Base-by-base conservation (phyloP, 225 moss, liverwort and hornwort genomes). In the Rhytidiadelphus loreus region DNA sequence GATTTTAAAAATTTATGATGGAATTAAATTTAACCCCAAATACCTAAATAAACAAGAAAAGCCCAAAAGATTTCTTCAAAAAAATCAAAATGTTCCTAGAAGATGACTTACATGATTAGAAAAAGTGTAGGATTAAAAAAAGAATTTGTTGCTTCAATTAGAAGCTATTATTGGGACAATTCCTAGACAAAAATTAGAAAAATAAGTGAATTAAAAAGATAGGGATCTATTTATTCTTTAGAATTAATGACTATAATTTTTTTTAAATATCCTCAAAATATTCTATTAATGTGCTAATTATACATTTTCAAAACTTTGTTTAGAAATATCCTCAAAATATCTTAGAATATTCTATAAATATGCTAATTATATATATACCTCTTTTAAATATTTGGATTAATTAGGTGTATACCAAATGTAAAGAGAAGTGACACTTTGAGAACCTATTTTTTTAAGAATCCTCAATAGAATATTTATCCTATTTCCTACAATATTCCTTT, bases 381-480 rank as follows among this genome's bases (percentile, higher is more conserved):
- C 12, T 69, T 39, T 24, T 4, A 24, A 70, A 25, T n/a, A n/a
- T 24, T 8, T 26, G 8, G 5, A 70, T 43, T 43, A 15, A 0
- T 4, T 70, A 70, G 43, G 15, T 70, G 3, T 28, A 72, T 44
- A 46, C 10, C 10, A 17, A 71, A 17, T 44, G 17, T 72, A 17
- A 29, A 72, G 2, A 3, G 10, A 6, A 0, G 10, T 10, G 6
- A 46, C 0, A 0, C 11, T 3, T 3, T 30, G 0, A 29, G 2
- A 30, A 73, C 2, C 17, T 29, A 46, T 46, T 72, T 46, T 30
- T 74, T 19, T 11, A 1, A 30, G 19, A 30, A 11, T 48, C 19
- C 48, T 10, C 6, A 44, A 29, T 73, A 73, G 11, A 24, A n/a
- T 7, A 26, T 57, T 18, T 57, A 16, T 79, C n/a, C 7, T n/a